A percentile compares a stretch with the other conserved stretches of the same genome.
Conservation (phyloP, 768 basidiomycete genomes). For the Amanita thiersii region DNA sequence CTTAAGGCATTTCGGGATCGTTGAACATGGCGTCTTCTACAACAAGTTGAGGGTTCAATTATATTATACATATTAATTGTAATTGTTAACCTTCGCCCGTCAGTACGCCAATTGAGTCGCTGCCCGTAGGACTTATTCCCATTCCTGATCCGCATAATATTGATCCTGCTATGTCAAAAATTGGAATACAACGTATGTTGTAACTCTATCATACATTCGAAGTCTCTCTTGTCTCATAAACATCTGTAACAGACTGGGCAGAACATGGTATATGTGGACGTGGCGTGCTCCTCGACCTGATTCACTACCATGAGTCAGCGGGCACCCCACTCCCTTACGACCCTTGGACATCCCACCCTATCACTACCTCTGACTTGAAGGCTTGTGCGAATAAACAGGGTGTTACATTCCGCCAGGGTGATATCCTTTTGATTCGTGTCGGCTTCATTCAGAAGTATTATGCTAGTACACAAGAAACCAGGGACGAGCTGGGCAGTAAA, state of each 20-base stretch:
- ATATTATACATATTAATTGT: not conserved
- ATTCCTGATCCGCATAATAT: constrained; percentile 41
- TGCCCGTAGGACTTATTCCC: constrained; percentile 38
- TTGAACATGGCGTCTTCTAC: constrained; percentile 49
- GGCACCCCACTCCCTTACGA: constrained; percentile 43
- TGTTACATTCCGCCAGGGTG: constrained; percentile 47
- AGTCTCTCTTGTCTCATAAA: constrained; percentile 5
- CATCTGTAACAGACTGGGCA: constrained; percentile 47
- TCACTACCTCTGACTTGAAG: constrained; percentile 47
- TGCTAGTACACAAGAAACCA: constrained; percentile 29
- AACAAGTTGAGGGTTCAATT: constrained; percentile 37
- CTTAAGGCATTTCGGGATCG: constrained; percentile 47
- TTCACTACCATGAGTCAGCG: constrained; percentile 38
- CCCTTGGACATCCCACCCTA: constrained; percentile 49
- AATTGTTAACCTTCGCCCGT: constrained; percentile 1
- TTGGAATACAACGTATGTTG: constrained; percentile 63
- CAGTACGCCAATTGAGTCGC: constrained; percentile 33
- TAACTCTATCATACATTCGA: not conserved
- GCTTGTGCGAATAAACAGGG: constrained; percentile 53
- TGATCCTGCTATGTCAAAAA: constrained; percentile 35
- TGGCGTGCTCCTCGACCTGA: constrained; percentile 59
- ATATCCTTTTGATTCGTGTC: constrained; percentile 51
- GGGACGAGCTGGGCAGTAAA: constrained; percentile 31
- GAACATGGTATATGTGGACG: constrained; percentile 64
- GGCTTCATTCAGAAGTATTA: constrained; percentile 59